Evolutionary conservation across 352 stramenopile genomes (phyloP).

Genomic region (Pythium rishiriense): DNA sequence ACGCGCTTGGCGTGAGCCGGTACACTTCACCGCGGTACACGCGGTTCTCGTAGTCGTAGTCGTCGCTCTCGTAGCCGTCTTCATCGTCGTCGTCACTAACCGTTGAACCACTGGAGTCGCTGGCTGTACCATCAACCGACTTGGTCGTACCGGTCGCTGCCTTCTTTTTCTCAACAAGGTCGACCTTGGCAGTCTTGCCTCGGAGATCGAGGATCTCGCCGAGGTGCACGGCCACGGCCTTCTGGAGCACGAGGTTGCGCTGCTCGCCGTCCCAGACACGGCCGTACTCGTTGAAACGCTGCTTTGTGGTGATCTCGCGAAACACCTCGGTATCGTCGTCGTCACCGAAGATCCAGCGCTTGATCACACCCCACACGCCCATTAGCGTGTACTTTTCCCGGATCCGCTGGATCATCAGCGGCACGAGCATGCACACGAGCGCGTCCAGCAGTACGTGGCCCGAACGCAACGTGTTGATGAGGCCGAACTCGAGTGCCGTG

Average conservation of each 20-base stretch:
- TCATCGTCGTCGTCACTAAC: no score
- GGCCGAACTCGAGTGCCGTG: slow-evolving; percentile 42
- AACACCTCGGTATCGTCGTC: slow-evolving; percentile 6
- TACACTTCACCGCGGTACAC: slow-evolving; percentile 12
- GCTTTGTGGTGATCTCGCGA: slow-evolving; percentile 29
- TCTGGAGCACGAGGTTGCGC: slow-evolving; percentile 38
- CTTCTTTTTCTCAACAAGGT: slow-evolving; percentile 35
- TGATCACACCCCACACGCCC: no score
- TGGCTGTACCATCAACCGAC: not conserved
- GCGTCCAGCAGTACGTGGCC: slow-evolving; percentile 28
- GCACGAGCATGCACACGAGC: slow-evolving; percentile 31
- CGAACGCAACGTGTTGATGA: slow-evolving; percentile 53
- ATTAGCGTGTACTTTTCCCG: no score
- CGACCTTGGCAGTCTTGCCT: slow-evolving; percentile 33
- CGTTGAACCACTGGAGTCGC: no score
- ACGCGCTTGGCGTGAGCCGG: slow-evolving; percentile 7
- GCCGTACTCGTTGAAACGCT: slow-evolving; percentile 32
- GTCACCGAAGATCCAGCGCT: no score
- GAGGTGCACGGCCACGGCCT: slow-evolving; percentile 36
- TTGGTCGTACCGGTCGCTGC: no score
- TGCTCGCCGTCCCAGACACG: slow-evolving; percentile 34
- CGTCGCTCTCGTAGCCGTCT: slow-evolving; percentile 35
- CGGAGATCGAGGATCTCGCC: slow-evolving; percentile 27
- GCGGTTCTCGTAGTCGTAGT: slow-evolving; percentile 30
- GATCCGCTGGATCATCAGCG: slow-evolving; percentile 39